Conservation (phyloP, 2,329 filamentous ascomycete genomes). For the Didymella segeticola region DNA sequence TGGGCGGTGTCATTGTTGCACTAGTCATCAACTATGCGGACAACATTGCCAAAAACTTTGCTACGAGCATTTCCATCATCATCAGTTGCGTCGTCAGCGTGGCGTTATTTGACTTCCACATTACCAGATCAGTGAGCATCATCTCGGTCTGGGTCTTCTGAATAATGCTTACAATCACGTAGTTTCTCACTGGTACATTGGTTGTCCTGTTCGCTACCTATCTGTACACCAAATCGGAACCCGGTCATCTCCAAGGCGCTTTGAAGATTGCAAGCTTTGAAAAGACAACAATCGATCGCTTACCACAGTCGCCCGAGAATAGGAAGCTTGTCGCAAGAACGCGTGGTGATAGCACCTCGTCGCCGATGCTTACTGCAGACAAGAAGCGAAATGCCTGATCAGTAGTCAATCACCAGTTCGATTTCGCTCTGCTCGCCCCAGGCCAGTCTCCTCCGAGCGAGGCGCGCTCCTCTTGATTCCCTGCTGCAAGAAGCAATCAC, state of each 20-base stretch:
- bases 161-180: conserved; percentile 14
- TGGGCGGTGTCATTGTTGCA: conserved; percentile 83
- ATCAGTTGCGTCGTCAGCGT: conserved; percentile 86
- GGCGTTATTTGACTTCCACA: conserved; percentile 80
- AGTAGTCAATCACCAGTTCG: neutral
- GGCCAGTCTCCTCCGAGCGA: neutral
- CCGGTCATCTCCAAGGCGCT: conserved; percentile 60
- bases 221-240: conserved; percentile 76
- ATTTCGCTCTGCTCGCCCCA: neutral
- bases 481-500: neutral
- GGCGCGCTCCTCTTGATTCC: too few species aligned
- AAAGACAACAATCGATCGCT: conserved; percentile 68
- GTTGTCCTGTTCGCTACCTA: conserved; percentile 84
- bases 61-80: conserved; percentile 89
- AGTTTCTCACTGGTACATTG: conserved; percentile 84
- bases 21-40: conserved; percentile 83
- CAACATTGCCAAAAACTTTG: conserved; percentile 93
- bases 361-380: conserved; percentile 34
- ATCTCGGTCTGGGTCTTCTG: conserved; percentile 4
- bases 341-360: conserved; percentile 19
- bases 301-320: conserved; percentile 30
- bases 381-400: conserved; percentile 36
- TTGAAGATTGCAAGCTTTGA: conserved; percentile 77
- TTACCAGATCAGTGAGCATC: conserved; percentile 58
- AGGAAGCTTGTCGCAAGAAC: conserved; percentile 16